Percentiles rank a stretch among this genome's conserved stretches.
Evolutionary conservation across 345 rosid genomes (phyloP).

Genomic region (Geranium brycei): DNA sequence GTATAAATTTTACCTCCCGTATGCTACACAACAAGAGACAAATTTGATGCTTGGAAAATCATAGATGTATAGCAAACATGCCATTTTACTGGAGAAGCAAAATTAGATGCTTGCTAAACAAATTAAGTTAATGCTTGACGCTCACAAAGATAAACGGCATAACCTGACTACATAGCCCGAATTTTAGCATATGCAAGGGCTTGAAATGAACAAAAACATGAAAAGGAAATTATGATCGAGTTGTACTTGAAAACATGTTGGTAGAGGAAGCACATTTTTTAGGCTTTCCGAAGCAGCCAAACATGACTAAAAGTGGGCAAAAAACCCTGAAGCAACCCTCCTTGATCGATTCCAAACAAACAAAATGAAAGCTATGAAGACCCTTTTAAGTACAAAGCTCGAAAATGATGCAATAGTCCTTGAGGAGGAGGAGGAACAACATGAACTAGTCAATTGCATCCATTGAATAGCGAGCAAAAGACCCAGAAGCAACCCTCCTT

Average conservation of each 20-base stretch:
- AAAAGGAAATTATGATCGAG: neutral
- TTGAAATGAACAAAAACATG: neutral
- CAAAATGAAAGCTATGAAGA: no score
- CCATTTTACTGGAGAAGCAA: no score
- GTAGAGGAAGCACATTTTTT: neutral
- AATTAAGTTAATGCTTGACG: neutral
- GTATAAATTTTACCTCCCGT: neutral
- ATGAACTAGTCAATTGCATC: neutral
- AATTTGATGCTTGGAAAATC: neutral
- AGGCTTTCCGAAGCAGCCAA: neutral
- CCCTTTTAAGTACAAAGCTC: no score
- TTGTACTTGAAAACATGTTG: conserved; percentile 8
- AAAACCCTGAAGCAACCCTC: no score
- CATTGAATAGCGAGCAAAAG: neutral
- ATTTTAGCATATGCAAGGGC: neutral
- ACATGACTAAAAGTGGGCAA: neutral
- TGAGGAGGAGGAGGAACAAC: neutral
- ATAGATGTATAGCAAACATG: no score
- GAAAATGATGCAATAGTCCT: no score
- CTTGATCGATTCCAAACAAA: no score
- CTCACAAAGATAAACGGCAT: neutral
- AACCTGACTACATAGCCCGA: neutral
- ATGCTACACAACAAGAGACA: neutral
- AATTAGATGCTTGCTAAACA: no score
- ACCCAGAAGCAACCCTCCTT: no score